Evolutionary conservation across 306 rosid species (phyloP).

Genomic region (Rubus idaeus): DNA sequence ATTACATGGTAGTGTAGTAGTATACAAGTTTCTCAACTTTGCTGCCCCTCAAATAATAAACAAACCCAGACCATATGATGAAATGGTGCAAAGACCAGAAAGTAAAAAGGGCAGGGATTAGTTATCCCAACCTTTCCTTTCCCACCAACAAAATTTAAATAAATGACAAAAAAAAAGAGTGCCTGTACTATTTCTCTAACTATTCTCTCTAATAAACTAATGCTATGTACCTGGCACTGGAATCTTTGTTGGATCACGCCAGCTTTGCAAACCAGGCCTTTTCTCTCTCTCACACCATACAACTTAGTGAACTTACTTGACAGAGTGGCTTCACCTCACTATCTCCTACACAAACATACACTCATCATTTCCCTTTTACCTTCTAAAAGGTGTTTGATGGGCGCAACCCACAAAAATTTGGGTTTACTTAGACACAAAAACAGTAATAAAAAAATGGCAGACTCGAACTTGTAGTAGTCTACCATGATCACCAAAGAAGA

Average conservation of each 20-base stretch:
- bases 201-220: slow-evolving; percentile 48
- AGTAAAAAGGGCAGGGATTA: slow-evolving; percentile 37
- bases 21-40: slow-evolving; percentile 61
- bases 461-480: slow-evolving; percentile 46
- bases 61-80: slow-evolving; percentile 55
- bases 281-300: slow-evolving; percentile 42
- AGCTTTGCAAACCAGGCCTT: slow-evolving; percentile 71
- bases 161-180: slow-evolving; percentile 40
- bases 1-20: slow-evolving; percentile 60
- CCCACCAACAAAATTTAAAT: slow-evolving; percentile 23
- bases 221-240: slow-evolving; percentile 71
- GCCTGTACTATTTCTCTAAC: slow-evolving; percentile 42
- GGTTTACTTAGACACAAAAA: slow-evolving; percentile 48
- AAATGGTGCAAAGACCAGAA: slow-evolving; percentile 39
- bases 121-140: slow-evolving; percentile 50
- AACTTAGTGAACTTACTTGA: slow-evolving; percentile 40
- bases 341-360: slow-evolving; percentile 46
- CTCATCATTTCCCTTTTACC: slow-evolving; percentile 55
- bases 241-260: slow-evolving; percentile 56
- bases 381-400: slow-evolving; percentile 43
- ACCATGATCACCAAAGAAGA: slow-evolving; percentile 42
- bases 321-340: slow-evolving; percentile 56
- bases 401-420: slow-evolving; percentile 68
- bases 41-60: slow-evolving; percentile 47
- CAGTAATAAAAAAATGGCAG: slow-evolving; percentile 14